Percentiles rank a stretch among this genome's conserved stretches.
Conservation (phyloP, 192 early-diverging fungal genomes). For the Bifiguratus adelaidae region DNA sequence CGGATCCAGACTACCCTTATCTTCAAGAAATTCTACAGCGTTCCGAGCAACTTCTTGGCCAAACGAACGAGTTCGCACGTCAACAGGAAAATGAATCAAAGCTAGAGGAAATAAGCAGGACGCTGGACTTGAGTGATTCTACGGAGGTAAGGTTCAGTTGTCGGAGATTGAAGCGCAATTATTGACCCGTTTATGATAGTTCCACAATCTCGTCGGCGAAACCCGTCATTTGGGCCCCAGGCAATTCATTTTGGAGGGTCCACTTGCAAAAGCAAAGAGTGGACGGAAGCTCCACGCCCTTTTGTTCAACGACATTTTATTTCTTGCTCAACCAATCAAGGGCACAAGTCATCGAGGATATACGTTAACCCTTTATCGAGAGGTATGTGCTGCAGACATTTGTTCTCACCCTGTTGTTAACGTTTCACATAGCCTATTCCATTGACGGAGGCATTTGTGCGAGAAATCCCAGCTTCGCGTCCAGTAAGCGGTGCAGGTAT, state of each 20-base stretch:
- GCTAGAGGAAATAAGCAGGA: slow-evolving; percentile 41
- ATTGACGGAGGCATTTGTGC: slow-evolving; percentile 7
- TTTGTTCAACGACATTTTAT: slow-evolving; percentile 64
- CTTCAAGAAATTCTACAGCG: slow-evolving; percentile 52
- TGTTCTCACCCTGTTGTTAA: slow-evolving; percentile 9
- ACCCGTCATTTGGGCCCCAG: slow-evolving; percentile 46
- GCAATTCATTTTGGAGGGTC: slow-evolving; percentile 59
- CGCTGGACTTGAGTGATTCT: slow-evolving; percentile 45
- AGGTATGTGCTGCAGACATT: slow-evolving; percentile 16
- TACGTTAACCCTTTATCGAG: slow-evolving; percentile 28
- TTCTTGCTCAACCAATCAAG: slow-evolving; percentile 42
- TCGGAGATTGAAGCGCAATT: not conserved
- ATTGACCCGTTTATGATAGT: slow-evolving; percentile 13
- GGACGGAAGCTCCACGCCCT: slow-evolving; percentile 63
- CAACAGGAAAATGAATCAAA: slow-evolving; percentile 39
- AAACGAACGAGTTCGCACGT: slow-evolving; percentile 81
- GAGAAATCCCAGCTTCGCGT: slow-evolving; percentile 3
- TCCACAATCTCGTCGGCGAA: slow-evolving; percentile 41
- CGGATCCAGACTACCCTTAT: slow-evolving; percentile 76
- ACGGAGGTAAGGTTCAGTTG: not conserved
- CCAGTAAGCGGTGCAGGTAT: not conserved
- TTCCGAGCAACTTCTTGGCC: slow-evolving; percentile 52
- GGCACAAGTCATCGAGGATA: slow-evolving; percentile 19
- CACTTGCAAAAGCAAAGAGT: slow-evolving; percentile 63
- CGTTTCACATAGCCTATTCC: slow-evolving; percentile 7